Base-by-base conservation (phyloP, 2,329 filamentous ascomycete species). In the Akanthomyces dipterigenus region DNA sequence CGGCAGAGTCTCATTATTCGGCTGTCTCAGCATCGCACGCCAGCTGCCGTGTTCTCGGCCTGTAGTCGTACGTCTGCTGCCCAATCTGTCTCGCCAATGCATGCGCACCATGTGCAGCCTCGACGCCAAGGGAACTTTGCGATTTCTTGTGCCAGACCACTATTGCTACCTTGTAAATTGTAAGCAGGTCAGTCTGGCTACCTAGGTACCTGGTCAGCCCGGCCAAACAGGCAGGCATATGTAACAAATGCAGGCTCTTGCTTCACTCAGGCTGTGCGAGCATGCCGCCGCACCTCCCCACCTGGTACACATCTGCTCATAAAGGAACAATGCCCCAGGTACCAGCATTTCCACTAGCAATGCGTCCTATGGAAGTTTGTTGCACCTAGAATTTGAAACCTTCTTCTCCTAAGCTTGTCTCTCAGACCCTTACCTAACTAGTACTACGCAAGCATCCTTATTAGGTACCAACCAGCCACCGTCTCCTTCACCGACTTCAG, bases 401-500 rank as follows among this genome's bases (percentile, higher is more conserved):
- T n/a, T n/a, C 11, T 18, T 18, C 42, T 55, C 49, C 58, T 55
- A 61, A 48, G 28, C 20, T 18, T 51, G 56, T 49, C 49, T 51
- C 50, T 28, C 26, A 18, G 49, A 55, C 42, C 40, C 50, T 54
- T 48, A 45, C 57, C 38, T 28, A 46, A 55, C 40, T 61, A 61
- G 58, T 34, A 42, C 34, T 49, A 55, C 43, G 12, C 40, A 40
- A 55, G 58, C 34, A 61, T 61, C 31, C 49, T 55, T 61, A 60
- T 48, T 60, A 61, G 50, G 49, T 55, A 48, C 34, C 58, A 34
- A 60, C 57, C 57, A 61, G 58, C 50, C 50, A 46, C 57, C 46
- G 24, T 36, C 50, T 61, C 24, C 58, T 61, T 55, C 58, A 61
- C 58, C 58, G 58, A 61, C 58, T 61, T 55, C 58, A 61, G 42